Percentiles rank a stretch among this genome's conserved stretches.
These are phyloP conservation scores for Cyberlindnera euphorbiiphila DNA, from an alignment of 805 yeast genomes.

Conservation along the genomic window DNA sequence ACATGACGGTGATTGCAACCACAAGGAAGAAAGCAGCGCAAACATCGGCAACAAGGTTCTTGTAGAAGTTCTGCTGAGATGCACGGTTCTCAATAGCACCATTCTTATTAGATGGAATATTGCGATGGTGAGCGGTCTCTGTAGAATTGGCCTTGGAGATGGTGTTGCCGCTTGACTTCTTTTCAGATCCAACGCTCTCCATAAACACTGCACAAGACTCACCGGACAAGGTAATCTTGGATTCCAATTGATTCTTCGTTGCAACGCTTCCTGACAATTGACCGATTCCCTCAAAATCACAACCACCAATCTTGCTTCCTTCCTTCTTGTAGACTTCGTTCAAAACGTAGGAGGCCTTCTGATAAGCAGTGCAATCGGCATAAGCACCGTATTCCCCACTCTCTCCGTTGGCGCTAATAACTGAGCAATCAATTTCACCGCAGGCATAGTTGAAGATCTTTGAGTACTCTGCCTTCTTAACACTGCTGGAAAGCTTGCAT, in stretches of 20 bases:
- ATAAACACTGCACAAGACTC: slow-evolving; percentile 20
- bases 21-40: slow-evolving; percentile 9
- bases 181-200: background rate
- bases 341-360: slow-evolving; percentile 57
- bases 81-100: slow-evolving; percentile 8
- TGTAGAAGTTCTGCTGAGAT: slow-evolving; percentile 9
- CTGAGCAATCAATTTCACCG: slow-evolving; percentile 52
- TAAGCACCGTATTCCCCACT: slow-evolving; percentile 61
- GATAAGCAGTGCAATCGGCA: slow-evolving; percentile 63
- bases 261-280: slow-evolving; percentile 14
- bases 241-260: slow-evolving; percentile 8
- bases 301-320: slow-evolving; percentile 32
- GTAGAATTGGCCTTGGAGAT: background rate
- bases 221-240: slow-evolving; percentile 14
- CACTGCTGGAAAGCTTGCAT: slow-evolving; percentile 52
- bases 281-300: slow-evolving; percentile 27
- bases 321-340: slow-evolving; percentile 54
- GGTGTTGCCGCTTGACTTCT: background rate
- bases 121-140: background rate
- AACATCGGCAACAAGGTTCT: slow-evolving; percentile 6
- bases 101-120: background rate
- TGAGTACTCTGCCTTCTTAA: slow-evolving; percentile 45
- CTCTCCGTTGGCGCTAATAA: slow-evolving; percentile 54
- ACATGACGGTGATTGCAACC: slow-evolving; percentile 1
- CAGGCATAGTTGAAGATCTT: slow-evolving; percentile 58